Percentiles rank a stretch among this genome's conserved stretches.
Conservation (phyloP, 208 protist species). For the Wallacemonas rigidus region DNA sequence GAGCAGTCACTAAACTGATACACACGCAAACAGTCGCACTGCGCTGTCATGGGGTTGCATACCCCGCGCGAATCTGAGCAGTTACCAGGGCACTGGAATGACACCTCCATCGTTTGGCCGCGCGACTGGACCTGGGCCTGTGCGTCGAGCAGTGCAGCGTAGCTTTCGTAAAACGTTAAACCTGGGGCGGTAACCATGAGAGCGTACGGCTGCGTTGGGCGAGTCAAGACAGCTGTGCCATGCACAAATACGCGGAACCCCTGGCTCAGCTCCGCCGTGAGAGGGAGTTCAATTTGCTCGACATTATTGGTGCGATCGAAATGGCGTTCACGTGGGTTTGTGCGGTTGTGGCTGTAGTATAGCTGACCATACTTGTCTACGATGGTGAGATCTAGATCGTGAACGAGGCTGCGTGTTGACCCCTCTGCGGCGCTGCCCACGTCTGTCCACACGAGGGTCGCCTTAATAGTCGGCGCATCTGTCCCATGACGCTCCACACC, state of each 20-base stretch:
- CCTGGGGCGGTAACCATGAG: constrained; percentile 67
- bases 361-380: constrained; percentile 49
- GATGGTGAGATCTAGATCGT: constrained; percentile 85
- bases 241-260: constrained; percentile 68
- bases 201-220: constrained; percentile 46
- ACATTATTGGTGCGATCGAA: constrained; percentile 55
- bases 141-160: neutral
- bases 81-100: constrained; percentile 43
- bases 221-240: constrained; percentile 36
- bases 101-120: neutral
- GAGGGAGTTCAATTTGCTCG: constrained; percentile 53
- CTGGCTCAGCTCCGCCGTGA: constrained; percentile 16
- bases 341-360: constrained; percentile 40
- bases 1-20: constrained; percentile 72
- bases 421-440: constrained; percentile 51
- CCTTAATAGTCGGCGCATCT: constrained; percentile 35
- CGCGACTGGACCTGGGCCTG: neutral
- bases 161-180: constrained; percentile 29
- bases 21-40: constrained; percentile 45
- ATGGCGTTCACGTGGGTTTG: constrained; percentile 1
- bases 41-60: constrained; percentile 41
- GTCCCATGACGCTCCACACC: neutral
- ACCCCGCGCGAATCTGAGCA: constrained; percentile 47
- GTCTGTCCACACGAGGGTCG: constrained; percentile 88
- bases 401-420: constrained; percentile 51